phyloP scores from a whole-genome alignment of 2,329 filamentous ascomycete genomes.

The Xylogone sp. region DNA sequence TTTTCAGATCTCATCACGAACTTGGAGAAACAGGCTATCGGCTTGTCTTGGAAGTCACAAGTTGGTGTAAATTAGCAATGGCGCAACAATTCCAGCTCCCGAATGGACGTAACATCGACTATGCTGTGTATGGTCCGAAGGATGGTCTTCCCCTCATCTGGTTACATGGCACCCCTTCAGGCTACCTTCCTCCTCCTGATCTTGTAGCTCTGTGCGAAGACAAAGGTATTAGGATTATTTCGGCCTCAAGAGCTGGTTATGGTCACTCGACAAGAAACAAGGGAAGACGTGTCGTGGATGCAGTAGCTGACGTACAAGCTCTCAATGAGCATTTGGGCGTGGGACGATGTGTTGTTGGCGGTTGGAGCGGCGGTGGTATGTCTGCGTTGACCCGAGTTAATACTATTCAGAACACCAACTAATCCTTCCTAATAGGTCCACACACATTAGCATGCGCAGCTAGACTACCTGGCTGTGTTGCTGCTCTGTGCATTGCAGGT shows the following conservation, averaged over 20 bases:
- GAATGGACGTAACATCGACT: not conserved
- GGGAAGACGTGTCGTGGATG: not conserved
- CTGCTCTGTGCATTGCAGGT: conserved; percentile 3
- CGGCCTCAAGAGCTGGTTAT: not conserved
- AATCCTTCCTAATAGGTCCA: too few species aligned
- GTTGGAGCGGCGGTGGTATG: not conserved
- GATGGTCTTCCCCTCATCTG: not conserved
- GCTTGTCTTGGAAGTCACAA: too few species aligned
- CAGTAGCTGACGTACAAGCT: not conserved
- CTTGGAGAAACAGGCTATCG: too few species aligned
- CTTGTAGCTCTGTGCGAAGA: not conserved
- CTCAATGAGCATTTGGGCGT: not conserved
- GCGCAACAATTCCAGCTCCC: not conserved
- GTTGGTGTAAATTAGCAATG: not conserved
- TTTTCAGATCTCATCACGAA: too few species aligned
- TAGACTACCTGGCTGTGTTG: conserved; percentile 5
- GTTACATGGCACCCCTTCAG: not conserved
- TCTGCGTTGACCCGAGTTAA: too few species aligned
- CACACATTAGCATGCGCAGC: conserved; percentile 6
- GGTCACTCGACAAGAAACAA: not conserved
- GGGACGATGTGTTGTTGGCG: not conserved
- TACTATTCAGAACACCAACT: too few species aligned
- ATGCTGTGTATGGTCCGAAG: not conserved
- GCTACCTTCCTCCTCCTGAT: not conserved
- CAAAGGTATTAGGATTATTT: not conserved